phyloP scores from a whole-genome alignment of 257 asterid genomes.

The Linaria vulgaris region DNA sequence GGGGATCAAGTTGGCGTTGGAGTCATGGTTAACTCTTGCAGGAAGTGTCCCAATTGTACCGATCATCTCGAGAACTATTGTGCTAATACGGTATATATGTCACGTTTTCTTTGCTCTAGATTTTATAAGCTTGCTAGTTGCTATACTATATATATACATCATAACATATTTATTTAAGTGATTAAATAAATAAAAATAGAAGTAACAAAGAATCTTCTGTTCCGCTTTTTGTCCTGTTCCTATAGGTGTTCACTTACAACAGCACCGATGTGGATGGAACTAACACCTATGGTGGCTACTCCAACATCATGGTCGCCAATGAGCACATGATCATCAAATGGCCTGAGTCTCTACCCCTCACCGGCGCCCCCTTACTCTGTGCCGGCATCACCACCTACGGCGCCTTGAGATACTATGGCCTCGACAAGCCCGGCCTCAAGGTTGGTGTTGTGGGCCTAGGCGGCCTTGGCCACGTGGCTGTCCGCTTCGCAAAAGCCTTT shows the following conservation, averaged over 20 bases:
- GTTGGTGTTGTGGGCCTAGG: slow-evolving; percentile 42
- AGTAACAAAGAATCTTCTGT: too few relatives aligned
- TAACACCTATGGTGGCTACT: slow-evolving; percentile 38
- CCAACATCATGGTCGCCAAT: slow-evolving; percentile 35
- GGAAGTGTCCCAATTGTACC: slow-evolving; percentile 30
- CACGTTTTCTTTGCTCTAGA: not conserved
- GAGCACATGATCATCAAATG: slow-evolving; percentile 34
- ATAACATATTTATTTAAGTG: too few relatives aligned
- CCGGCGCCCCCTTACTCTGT: slow-evolving; percentile 41
- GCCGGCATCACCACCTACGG: slow-evolving; percentile 46
- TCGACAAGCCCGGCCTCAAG: slow-evolving; percentile 37
- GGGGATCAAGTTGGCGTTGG: slow-evolving; percentile 47
- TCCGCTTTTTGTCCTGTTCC: too few relatives aligned
- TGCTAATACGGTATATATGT: not conserved
- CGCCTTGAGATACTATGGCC: slow-evolving; percentile 30
- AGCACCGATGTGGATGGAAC: slow-evolving; percentile 28
- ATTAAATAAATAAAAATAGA: too few relatives aligned
- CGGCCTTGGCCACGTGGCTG: slow-evolving; percentile 47
- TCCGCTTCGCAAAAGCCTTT: slow-evolving; percentile 38
- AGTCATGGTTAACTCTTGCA: slow-evolving; percentile 35
- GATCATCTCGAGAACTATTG: slow-evolving; percentile 38
- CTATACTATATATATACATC: too few relatives aligned
- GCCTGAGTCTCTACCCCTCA: slow-evolving; percentile 35
- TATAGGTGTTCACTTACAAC: slow-evolving; percentile 28
- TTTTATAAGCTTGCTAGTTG: too few relatives aligned